Percentiles rank a stretch among this genome's conserved stretches.
These are phyloP conservation scores for Thermothelomyces thermophilus DNA, from an alignment of 2,329 filamentous ascomycete genomes.

Conservation along the genomic window DNA sequence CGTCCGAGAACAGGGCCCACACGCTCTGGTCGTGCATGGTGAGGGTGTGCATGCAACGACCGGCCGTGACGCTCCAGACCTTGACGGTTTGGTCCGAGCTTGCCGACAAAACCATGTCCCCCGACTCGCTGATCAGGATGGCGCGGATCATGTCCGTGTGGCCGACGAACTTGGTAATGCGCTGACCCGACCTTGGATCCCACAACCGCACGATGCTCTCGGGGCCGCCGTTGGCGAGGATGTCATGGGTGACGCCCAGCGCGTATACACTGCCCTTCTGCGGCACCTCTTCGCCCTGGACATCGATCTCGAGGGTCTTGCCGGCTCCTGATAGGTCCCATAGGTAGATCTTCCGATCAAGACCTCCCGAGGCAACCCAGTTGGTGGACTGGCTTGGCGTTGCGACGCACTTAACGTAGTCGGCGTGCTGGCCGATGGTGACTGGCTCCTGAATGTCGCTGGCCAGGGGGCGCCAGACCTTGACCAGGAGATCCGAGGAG, in stretches of 20 bases:
- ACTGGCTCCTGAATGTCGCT: slow-evolving; percentile 60
- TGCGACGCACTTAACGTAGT: slow-evolving; percentile 93
- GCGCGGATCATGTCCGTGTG: slow-evolving; percentile 92
- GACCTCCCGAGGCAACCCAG: slow-evolving; percentile 90
- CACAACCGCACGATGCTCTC: slow-evolving; percentile 90
- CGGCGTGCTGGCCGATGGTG: slow-evolving; percentile 85
- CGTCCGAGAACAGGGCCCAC: slow-evolving; percentile 88
- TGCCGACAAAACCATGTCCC: slow-evolving; percentile 86
- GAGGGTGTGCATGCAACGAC: slow-evolving; percentile 93
- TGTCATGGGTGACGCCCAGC: slow-evolving; percentile 67
- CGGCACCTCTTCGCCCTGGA: slow-evolving; percentile 70
- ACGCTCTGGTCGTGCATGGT: slow-evolving; percentile 99
- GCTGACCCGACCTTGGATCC: slow-evolving; percentile 82
- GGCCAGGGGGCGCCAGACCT: slow-evolving; percentile 77
- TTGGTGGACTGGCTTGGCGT: slow-evolving; percentile 57
- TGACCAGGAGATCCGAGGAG: slow-evolving; percentile 90
- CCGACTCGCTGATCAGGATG: slow-evolving; percentile 81
- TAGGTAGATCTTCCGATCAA: slow-evolving; percentile 85
- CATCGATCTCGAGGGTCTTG: slow-evolving; percentile 79
- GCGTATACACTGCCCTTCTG: slow-evolving; percentile 97
- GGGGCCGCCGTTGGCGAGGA: slow-evolving; percentile 87
- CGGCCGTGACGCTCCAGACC: slow-evolving; percentile 92
- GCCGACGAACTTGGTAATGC: slow-evolving; percentile 92
- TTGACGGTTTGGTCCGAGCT: slow-evolving; percentile 97
- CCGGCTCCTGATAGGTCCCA: slow-evolving; percentile 91